Evolutionary conservation across 495 filamentous ascomycete genomes (phyloP), one percentile per base, ranked within the genome.

Genomic region (Tuber microsphaerosporum): DNA sequence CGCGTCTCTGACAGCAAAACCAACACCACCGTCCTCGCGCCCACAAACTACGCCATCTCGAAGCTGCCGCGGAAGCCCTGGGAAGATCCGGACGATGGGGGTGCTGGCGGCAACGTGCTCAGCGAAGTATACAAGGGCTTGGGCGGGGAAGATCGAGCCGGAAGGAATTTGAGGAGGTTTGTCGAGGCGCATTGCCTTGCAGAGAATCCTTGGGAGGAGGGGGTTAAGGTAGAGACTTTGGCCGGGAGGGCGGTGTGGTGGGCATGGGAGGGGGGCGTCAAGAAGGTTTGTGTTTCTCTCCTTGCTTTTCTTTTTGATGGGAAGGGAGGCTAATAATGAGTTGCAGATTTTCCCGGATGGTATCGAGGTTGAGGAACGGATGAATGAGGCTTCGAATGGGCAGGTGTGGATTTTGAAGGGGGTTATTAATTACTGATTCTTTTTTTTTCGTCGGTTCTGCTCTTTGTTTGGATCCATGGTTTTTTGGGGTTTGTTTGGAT

Each of bases 21-120:
- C 73, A 97, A 97, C 81, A 91, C 93, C 17, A 99, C 96, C 0
- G 92, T 99, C 41, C 88, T 99, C 0, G 95, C 95, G 2, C 96
- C 95, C 1, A 84, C 90, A 9, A 98, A 99, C 84, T 89, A 88
- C 56, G 93, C 89, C 1, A 89, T 99, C 76, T 91, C 91, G 78
- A 87, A 84, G 2, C 86, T 98, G 56, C 93, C 94, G 0, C 86
- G 92, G 74, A 98, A 98, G 82, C 95, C 95, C 2, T 99, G 95
- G 95, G 94, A 99, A 80, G 90, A 96, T 77, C 90, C 92, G 0
- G 84, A 89, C 56, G 96, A 99, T 74, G 97, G 97, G 82, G 85
- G 84, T 5, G 85, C 85, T 10, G 85, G 93, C 26, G 94, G 94
- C 0, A 85, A 88, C 31, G 51, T 81, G 41, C 31, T 72, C 14